Evolutionary conservation across 306 rosid genomes (phyloP), one percentile per base, ranked within the genome.

Genomic region (Cucurbita argyrosperma): DNA sequence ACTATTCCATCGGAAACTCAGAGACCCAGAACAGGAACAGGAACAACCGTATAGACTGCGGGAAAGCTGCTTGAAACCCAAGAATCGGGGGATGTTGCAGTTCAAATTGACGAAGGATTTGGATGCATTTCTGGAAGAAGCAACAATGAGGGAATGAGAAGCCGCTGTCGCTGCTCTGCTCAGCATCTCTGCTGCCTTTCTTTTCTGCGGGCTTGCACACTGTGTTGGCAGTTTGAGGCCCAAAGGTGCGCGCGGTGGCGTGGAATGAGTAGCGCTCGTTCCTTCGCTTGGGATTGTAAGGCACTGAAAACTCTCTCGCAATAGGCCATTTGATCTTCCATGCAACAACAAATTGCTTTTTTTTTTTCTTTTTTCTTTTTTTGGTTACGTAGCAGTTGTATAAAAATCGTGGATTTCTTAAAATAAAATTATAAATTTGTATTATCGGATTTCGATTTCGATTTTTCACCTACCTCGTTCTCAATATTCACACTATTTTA

Each of bases 141-240:
- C 68, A 8, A 88, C 83, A 49, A 78, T 74, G 59, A 83, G 79
- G 10, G 87, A 78, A 73, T 78, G 83, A 64, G 83, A 50, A 42
- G 81, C 79, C 52, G 79, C 80, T 76, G 78, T 71, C 35, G 76
- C 79, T 75, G 84, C 63, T 85, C 82, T 79, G 82, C 86, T 71
- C 77, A 89, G 86, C 97, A 90, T 94, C 30, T 87, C 81, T 46
- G 18, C 0, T 7, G 4, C 72, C 18, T 38, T 35, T 47, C 12
- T 21, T 64, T 10, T 0, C 23, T 15, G 50, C 5, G 10, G n/a
- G 26, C 35, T 35, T 16, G 71, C 65, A 18, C 35, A 45, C 38
- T 50, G 64, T 60, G 82, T 30, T 58, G 75, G 68, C 51, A 42
- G 83, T 64, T 76, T 54, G 78, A 82, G 81, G 13, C 67, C 49